Evolutionary conservation across 371 early-diverging fungal species (phyloP), one percentile per base, ranked within the genome.

Genomic region (Funneliformis caledonium): DNA sequence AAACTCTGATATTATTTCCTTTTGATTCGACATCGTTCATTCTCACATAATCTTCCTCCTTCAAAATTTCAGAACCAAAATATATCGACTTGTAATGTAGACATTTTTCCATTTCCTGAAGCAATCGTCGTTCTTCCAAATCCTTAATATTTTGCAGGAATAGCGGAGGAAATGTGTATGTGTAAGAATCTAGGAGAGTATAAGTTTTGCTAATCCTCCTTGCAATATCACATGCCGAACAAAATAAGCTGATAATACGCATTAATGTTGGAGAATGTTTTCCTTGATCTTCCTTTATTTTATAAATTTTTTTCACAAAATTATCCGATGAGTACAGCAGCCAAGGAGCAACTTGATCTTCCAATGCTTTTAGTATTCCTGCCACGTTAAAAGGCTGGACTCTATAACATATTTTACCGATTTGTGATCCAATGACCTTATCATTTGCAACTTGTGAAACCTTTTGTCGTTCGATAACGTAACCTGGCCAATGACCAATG

Each of bases 11-110:
- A 70, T 43, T 70, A 14, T 70, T 12, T 37, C 70, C 8, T 22
- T 22, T 43, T 47, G 43, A 70, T 37, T 22, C 56, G 0, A 56
- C 56, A 56, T 43, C 70, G 19, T 43, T 70, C 56, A 77, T 42
- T n/a, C 77, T 64, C 43, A 77, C 47, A 6, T 52, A 45, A 22
- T 77, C 77, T 16, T 64, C 61, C 31, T 77, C 77, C 11, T 45
- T 42, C 47, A 77, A 16, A n/a, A 52, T 11, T 62, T 77, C 77
- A 16, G 77, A 19, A 45, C 77, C 77, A 31, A 77, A 19, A 11
- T 12, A 45, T n/a, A 77, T 43, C 12, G 26, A 16, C 2, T 45
- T 48, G 31, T 77, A 77, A 77, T 77, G 77, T 61, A n/a, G 19
- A 62, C 45, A 62, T 37, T 47, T 52, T 31, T 26, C 59, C 74